Evolutionary conservation across 345 rosid species (phyloP), one percentile per base, ranked within the genome.

Genomic region (Lepidium aucheri): DNA sequence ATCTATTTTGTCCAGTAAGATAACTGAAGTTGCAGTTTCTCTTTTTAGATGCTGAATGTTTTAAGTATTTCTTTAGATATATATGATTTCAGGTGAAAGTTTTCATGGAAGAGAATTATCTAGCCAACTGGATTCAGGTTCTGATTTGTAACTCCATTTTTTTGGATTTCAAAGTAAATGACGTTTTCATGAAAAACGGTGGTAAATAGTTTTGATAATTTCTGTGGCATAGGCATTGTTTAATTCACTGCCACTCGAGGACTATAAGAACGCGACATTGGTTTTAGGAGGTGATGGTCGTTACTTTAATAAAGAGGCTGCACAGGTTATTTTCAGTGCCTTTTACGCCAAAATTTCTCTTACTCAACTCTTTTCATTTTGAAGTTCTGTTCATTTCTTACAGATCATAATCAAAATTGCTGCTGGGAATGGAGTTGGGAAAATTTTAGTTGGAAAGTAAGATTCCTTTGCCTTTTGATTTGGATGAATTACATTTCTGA

Each of bases 41-140:
- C 17, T 44, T 45, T 18, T 4, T 47, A 47, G 53, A 47, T 47
- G n/a, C 14, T 22, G 42, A 33, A 1, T 53, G 58, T 36, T 10
- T 50, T 30, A 34, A 42, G 61, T 50, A 5, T 44, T 45, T n/a
- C 18, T 60, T 52, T 26, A 20, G 12, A 13, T 12, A 3, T 59
- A 22, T 53, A 20, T 67, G 52, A 36, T 11, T 52, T 5, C 52
- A 90, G 96, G 93, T 94, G 73, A 85, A 94, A 81, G 91, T 88
- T 75, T 94, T 90, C 76, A 80, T 73, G 89, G 69, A 82, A 74
- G 97, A 88, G 42, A 90, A 94, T 72, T 94, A 85, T 74, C 91
- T 90, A 30, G 91, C 91, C 7, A 90, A 94, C 74, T 90, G 99
- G 97, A 88, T 94, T 62, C 97, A 94, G 97, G 97, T 92, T 61